Percentiles rank a stretch among this genome's conserved stretches.
These are phyloP conservation scores for Favolaschia claudopus DNA, from an alignment of 768 basidiomycete genomes.

Conservation along the genomic window DNA sequence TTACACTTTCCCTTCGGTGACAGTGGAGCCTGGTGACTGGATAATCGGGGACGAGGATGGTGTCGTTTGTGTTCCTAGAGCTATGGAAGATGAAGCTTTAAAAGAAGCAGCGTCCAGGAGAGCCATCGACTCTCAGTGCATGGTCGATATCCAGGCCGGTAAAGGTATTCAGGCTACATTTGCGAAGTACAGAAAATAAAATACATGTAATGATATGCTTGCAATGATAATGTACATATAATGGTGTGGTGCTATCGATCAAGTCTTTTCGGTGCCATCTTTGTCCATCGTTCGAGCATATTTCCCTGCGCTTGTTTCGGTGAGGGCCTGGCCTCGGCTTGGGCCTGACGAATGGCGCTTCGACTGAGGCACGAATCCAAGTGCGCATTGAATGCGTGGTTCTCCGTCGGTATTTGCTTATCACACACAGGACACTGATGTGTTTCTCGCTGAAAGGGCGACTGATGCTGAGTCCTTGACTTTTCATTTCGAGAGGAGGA, in stretches of 20 bases:
- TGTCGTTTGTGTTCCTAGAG: constrained; percentile 79
- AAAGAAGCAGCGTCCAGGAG: constrained; percentile 64
- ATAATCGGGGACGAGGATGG: constrained; percentile 91
- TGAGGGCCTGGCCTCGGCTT: constrained; percentile 44
- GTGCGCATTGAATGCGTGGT: constrained; percentile 84
- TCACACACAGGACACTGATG: constrained; percentile 78
- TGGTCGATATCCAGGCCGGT: constrained; percentile 79
- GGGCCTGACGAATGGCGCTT: constrained; percentile 77
- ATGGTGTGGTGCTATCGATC: no score
- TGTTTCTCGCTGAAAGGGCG: constrained; percentile 25
- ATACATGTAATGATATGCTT: constrained; percentile 16
- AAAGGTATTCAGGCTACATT: constrained; percentile 82
- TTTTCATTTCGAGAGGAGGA: constrained; percentile 8
- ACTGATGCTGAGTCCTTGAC: constrained; percentile 3
- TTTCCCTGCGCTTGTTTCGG: constrained; percentile 16
- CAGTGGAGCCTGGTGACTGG: constrained; percentile 78
- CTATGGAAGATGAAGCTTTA: constrained; percentile 60
- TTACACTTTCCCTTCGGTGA: constrained; percentile 59
- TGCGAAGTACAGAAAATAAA: constrained; percentile 65
- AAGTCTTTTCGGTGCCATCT: constrained; percentile 17
- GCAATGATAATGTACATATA: no score
- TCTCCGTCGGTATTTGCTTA: constrained; percentile 69
- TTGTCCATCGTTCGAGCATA: constrained; percentile 21
- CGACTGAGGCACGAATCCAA: constrained; percentile 89
- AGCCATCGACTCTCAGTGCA: constrained; percentile 73